A percentile compares a stretch with the other conserved stretches of the same genome.
Evolutionary conservation across 345 rosid species (phyloP).

Genomic region (Heritiera fomes): DNA sequence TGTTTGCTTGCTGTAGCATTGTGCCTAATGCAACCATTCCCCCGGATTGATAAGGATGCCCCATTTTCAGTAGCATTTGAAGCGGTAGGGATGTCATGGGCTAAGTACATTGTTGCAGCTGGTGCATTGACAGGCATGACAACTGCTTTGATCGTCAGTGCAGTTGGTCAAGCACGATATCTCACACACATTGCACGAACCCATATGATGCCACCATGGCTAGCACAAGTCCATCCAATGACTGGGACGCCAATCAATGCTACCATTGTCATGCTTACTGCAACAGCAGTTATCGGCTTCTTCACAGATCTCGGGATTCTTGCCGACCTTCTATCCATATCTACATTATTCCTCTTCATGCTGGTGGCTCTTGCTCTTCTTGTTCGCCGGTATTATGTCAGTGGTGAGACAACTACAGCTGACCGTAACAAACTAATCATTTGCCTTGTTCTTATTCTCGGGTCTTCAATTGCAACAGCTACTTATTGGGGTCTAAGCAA

Average conservation of each 20-base stretch:
- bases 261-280: conserved; percentile 56
- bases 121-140: conserved; percentile 93
- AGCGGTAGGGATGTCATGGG: conserved; percentile 68
- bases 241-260: conserved; percentile 83
- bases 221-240: conserved; percentile 58
- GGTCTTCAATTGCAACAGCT: conserved; percentile 48
- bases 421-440: conserved; percentile 47
- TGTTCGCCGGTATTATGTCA: conserved; percentile 69
- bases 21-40: conserved; percentile 63
- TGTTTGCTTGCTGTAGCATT: conserved; percentile 60
- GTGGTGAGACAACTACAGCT: conserved; percentile 44
- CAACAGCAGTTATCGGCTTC: conserved; percentile 68
- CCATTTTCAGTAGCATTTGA: conserved; percentile 77
- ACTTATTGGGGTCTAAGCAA: conserved; percentile 54
- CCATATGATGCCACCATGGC: conserved; percentile 91
- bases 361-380: conserved; percentile 70
- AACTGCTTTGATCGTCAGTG: conserved; percentile 65
- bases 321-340: conserved; percentile 65
- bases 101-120: conserved; percentile 72
- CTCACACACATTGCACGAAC: conserved; percentile 81
- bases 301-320: conserved; percentile 61
- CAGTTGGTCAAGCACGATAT: conserved; percentile 82
- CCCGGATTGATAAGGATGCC: conserved; percentile 50
- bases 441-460: conserved; percentile 45
- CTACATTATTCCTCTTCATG: conserved; percentile 84